A percentile compares a stretch with the other conserved stretches of the same genome.
These are phyloP conservation scores for Diutina mesorugosa DNA, from an alignment of 1,139 yeast species.

Conservation along the genomic window DNA sequence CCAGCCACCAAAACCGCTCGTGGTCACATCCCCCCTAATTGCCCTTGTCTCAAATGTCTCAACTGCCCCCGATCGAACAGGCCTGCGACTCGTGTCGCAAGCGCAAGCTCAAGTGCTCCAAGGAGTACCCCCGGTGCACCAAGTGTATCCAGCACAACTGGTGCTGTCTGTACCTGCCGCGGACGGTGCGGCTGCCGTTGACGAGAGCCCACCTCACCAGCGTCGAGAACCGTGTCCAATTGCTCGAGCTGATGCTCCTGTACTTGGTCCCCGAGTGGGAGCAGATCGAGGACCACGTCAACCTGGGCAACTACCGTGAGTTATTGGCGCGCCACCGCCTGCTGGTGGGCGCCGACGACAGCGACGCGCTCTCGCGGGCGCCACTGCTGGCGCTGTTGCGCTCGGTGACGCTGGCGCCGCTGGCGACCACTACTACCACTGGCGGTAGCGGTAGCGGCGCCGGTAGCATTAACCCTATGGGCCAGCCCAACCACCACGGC, in stretches of 20 bases:
- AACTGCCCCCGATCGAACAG: constrained; percentile 20
- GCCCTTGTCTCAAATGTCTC: neutral
- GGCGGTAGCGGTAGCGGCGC: neutral
- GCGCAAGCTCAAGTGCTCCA: constrained; percentile 44
- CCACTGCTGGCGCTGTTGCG: neutral
- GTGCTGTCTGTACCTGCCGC: constrained; percentile 69
- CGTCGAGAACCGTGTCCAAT: constrained; percentile 53
- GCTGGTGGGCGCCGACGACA: neutral
- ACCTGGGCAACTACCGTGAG: neutral
- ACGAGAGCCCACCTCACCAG: constrained; percentile 72
- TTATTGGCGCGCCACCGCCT: neutral
- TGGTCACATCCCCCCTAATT: neutral
- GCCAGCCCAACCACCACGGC: neutral
- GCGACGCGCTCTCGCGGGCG: neutral
- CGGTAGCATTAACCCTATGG: neutral
- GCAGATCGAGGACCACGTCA: neutral
- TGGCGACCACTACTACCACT: neutral
- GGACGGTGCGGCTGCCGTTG: constrained; percentile 65
- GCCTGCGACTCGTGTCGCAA: constrained; percentile 51
- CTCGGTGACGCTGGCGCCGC: neutral
- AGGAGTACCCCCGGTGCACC: constrained; percentile 62
- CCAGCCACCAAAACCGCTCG: no score
- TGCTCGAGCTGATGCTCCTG: constrained; percentile 39
- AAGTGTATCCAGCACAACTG: constrained; percentile 65
- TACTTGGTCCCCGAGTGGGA: constrained; percentile 18